Evolutionary conservation across 1,284 basidiomycete genomes (phyloP), one percentile per base, ranked within the genome.

Genomic region (Sporisorium reilianum): DNA sequence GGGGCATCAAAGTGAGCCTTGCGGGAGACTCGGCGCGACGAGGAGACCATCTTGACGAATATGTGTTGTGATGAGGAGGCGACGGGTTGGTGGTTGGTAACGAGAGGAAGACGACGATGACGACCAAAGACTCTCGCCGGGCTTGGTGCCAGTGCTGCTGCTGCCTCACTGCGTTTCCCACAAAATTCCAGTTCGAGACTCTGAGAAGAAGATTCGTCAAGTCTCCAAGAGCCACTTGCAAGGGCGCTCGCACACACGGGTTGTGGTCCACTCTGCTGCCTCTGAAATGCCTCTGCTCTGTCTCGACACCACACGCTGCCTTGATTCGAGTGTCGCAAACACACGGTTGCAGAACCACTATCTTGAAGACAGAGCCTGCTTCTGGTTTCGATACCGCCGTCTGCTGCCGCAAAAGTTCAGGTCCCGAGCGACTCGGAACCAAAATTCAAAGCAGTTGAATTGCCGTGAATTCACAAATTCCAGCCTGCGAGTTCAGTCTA

Each of bases 1-100:
- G 81, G 81, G 65, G 82, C 82, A 55, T 72, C 69, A 59, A 84
- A 84, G 80, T 84, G 82, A 64, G 74, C 70, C 79, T 81, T 83
- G 64, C 81, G 81, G 65, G 65, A 60, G 41, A 64, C 63, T 62
- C 78, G 75, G 64, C 80, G 78, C 63, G 73, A 75, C 55, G 80
- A 77, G 57, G 70, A 75, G 74, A 80, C 80, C 80, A 82, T 82
- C 68, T 70, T 77, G 69, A 67, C 61, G 59, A 64, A 70, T 74
- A 65, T 61, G 55, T 54, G 55, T 61, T 52, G 51, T 58, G 60
- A 68, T 44, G 56, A 52, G 42, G 42, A 36, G 50, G 14, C 28
- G 32, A 44, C 44, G 7, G 57, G 55, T 42, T 61, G 66, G 58
- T 66, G 62, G 50, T 56, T 23, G 56, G 23, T 48, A 45, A 45